Evolutionary conservation across 139 green algal genomes (phyloP).

Genomic region (Chlamydomonas sp.): DNA sequence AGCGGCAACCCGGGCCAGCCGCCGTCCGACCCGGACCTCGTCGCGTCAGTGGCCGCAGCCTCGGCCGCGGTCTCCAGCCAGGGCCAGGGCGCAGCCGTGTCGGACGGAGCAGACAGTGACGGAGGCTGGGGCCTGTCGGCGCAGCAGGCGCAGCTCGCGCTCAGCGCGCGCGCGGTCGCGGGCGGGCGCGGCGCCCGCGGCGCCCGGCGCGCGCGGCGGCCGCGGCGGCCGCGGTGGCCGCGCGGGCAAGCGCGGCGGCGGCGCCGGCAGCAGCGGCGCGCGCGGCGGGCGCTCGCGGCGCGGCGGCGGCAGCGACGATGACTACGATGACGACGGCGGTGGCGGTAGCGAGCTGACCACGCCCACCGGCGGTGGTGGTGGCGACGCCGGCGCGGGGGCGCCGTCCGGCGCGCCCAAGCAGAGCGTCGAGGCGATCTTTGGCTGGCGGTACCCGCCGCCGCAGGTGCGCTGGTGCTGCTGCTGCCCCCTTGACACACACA

Average conservation of each 20-base stretch:
- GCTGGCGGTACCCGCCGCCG: constrained; percentile 54
- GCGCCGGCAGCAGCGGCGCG: not conserved
- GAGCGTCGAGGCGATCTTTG: constrained; percentile 61
- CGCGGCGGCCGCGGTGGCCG: not conserved
- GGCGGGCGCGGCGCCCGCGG: no score
- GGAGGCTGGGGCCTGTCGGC: constrained; percentile 49
- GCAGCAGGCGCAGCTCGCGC: not conserved
- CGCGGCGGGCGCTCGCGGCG: not conserved
- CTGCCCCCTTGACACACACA: constrained; percentile 2
- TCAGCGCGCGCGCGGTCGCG: not conserved
- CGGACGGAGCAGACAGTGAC: constrained; percentile 39
- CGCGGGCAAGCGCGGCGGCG: not conserved
- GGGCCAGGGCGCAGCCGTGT: not conserved
- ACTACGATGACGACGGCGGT: not conserved
- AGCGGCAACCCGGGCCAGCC: constrained; percentile 19
- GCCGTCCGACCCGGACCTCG: constrained; percentile 24
- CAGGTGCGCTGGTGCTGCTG: constrained; percentile 18
- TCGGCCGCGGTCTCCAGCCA: constrained; percentile 19
- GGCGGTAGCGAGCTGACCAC: not conserved
- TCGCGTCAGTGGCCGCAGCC: constrained; percentile 43
- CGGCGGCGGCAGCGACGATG: not conserved
- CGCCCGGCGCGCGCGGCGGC: not conserved
- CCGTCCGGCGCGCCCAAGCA: constrained; percentile 20
- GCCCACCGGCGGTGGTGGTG: not conserved
- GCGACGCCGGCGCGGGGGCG: constrained; percentile 16